Percentiles rank a stretch among this genome's conserved stretches.
Evolutionary conservation across 108 stramenopile genomes (phyloP).

Genomic region (Fragilaria radians): DNA sequence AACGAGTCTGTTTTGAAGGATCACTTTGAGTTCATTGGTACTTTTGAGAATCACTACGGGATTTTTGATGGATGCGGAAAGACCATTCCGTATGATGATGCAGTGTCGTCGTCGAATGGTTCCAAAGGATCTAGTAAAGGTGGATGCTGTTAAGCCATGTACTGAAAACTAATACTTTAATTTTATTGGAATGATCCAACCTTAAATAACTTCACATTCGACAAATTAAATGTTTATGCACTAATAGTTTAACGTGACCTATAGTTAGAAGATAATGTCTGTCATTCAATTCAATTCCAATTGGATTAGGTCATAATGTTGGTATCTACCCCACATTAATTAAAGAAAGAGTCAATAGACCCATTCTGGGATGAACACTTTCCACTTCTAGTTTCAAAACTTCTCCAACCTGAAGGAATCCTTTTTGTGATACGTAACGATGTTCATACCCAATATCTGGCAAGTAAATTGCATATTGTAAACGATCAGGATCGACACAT

Average conservation of each 20-base stretch:
- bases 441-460: slow-evolving; percentile 71
- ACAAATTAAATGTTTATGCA: too few relatives aligned
- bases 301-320: too few relatives aligned
- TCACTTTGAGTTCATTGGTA: slow-evolving; percentile 88
- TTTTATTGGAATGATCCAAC: too few relatives aligned
- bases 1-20: slow-evolving; percentile 58
- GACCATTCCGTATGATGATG: slow-evolving; percentile 28
- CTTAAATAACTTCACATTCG: too few relatives aligned
- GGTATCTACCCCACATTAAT: background rate
- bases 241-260: too few relatives aligned
- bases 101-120: background rate
- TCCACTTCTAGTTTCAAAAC: slow-evolving; percentile 42
- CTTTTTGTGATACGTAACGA: slow-evolving; percentile 47
- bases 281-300: too few relatives aligned
- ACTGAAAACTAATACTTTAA: too few relatives aligned
- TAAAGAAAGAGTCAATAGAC: slow-evolving; percentile 35
- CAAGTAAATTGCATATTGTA: slow-evolving; percentile 63
- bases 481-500: slow-evolving; percentile 45
- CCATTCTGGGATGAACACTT: slow-evolving; percentile 45
- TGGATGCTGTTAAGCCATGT: slow-evolving; percentile 36
- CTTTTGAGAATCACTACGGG: slow-evolving; percentile 81
- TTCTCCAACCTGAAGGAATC: slow-evolving; percentile 43
- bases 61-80: slow-evolving; percentile 89
- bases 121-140: slow-evolving; percentile 10
- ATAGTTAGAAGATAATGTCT: too few relatives aligned